Base-by-base conservation (phyloP, 2,329 filamentous ascomycete genomes). In the Ceratocystis variospora region DNA sequence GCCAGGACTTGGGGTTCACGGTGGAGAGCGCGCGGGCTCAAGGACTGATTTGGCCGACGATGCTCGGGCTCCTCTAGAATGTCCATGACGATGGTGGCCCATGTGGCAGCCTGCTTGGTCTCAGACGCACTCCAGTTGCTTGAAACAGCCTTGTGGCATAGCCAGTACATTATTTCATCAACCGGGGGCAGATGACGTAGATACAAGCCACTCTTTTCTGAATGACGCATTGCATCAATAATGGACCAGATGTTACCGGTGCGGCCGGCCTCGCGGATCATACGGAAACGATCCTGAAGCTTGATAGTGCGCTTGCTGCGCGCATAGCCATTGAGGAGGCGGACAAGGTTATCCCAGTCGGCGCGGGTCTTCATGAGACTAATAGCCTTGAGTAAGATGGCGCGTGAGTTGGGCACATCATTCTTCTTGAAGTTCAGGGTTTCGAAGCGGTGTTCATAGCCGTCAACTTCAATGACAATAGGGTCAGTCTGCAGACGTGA, bases 401-500 rank as follows among this genome's bases (percentile, higher is more conserved):
- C 72, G 28, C 75, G 76, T 4, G 79, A 78, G 69, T 75, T 75
- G 46, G 79, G 80, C 3, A 82, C 66, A 50, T 76, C 77, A 55
- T 70, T 68, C 22, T 68, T 73, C 69, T 76, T 69, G n/a, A 70
- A 72, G 73, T 83, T 72, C 66, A 79, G 73, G 71, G 79, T 74
- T 61, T 74, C 73, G 74, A 84, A 84, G 69, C 77, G 78, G 73
- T 81, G 73, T 69, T 81, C 75, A 67, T 83, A 76, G 70, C 79
- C 83, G 68, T 82, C 82, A 69, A 87, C 78, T 70, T 84, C 81
- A 69, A 86, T 80, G 68, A 77, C 76, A 68, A 85, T 77, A 46
- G 83, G 81, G 72, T 85, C 82, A 45, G 76, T 74, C 68, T 80
- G 75, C 50, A 87, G 79, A 67, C 74, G 74, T 69, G 78, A 74